Evolutionary conservation across 352 stramenopile genomes (phyloP).

Genomic region (Thraustotheca clavata): DNA sequence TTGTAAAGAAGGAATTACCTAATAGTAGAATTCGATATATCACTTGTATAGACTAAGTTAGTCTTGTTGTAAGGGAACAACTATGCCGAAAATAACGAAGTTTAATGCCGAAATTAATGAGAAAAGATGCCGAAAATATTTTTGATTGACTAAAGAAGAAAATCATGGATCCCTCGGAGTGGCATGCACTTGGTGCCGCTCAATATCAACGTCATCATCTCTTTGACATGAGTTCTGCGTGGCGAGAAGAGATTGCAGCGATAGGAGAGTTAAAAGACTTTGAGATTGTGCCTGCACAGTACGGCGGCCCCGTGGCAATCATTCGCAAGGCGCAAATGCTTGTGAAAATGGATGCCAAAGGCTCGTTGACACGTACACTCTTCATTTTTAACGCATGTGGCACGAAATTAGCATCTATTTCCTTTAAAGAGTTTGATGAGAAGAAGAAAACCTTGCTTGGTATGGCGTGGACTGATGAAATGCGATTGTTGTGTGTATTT

Average conservation of each 20-base stretch:
- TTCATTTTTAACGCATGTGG: slow-evolving; percentile 73
- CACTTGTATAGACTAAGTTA: no score
- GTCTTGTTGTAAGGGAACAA: no score
- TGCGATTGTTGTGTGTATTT: slow-evolving; percentile 74
- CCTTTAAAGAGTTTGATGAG: slow-evolving; percentile 63
- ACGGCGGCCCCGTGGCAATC: slow-evolving; percentile 58
- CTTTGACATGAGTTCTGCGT: slow-evolving; percentile 54
- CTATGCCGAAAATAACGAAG: no score
- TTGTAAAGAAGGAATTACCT: no score
- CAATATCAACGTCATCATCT: slow-evolving; percentile 81
- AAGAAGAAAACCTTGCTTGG: slow-evolving; percentile 58
- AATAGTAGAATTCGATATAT: no score
- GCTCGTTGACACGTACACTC: slow-evolving; percentile 42
- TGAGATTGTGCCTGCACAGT: slow-evolving; percentile 45
- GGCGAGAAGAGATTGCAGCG: slow-evolving; percentile 28
- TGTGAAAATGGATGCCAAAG: slow-evolving; percentile 47
- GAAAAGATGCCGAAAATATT: no score
- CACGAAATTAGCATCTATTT: slow-evolving; percentile 42
- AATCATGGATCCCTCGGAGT: slow-evolving; percentile 40
- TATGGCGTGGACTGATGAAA: slow-evolving; percentile 76
- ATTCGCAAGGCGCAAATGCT: slow-evolving; percentile 71
- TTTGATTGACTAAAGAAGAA: not conserved
- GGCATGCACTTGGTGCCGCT: slow-evolving; percentile 76
- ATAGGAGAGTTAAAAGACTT: slow-evolving; percentile 60
- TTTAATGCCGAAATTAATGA: no score